phyloP scores from a whole-genome alignment of 2,329 filamentous ascomycete species.

The Hysterium pulicare region DNA sequence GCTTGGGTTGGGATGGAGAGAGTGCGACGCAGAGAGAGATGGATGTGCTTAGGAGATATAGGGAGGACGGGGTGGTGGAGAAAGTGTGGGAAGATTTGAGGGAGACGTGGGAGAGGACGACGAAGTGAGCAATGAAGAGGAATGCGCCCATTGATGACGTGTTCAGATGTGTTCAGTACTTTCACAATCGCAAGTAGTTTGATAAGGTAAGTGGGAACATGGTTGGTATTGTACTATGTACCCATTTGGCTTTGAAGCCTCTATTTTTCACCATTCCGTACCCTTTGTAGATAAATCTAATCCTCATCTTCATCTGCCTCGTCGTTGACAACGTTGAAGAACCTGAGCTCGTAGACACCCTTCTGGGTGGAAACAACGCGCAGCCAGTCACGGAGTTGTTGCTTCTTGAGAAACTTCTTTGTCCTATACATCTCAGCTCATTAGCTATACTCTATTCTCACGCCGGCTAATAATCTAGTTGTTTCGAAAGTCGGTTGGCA shows the following conservation, averaged over 20 bases:
- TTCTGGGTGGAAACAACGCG: slow-evolving; percentile 96
- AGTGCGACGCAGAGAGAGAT: slow-evolving; percentile 20
- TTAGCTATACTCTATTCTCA: not conserved
- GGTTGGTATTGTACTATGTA: too few relatives aligned
- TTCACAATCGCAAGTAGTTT: too few relatives aligned
- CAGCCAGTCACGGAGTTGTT: slow-evolving; percentile 99
- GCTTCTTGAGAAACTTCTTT: slow-evolving; percentile 99
- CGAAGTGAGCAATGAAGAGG: not conserved
- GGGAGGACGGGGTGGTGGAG: slow-evolving; percentile 29
- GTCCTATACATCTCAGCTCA: slow-evolving; percentile 57
- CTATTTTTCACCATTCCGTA: too few relatives aligned
- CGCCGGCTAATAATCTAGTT: not conserved
- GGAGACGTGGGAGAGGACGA: not conserved
- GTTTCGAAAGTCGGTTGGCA: too few relatives aligned
- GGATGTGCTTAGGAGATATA: slow-evolving; percentile 23
- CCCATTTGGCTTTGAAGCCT: too few relatives aligned
- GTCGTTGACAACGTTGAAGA: slow-evolving; percentile 99
- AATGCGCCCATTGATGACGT: too few relatives aligned
- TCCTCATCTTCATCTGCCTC: slow-evolving; percentile 98
- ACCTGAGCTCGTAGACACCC: slow-evolving; percentile 99
- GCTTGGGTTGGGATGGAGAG: slow-evolving; percentile 25
- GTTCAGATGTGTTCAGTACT: too few relatives aligned
- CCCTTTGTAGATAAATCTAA: slow-evolving; percentile 64
- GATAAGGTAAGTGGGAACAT: too few relatives aligned
- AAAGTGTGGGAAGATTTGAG: slow-evolving; percentile 25